Conservation (phyloP, 768 basidiomycete species). For the Russula earlei region DNA sequence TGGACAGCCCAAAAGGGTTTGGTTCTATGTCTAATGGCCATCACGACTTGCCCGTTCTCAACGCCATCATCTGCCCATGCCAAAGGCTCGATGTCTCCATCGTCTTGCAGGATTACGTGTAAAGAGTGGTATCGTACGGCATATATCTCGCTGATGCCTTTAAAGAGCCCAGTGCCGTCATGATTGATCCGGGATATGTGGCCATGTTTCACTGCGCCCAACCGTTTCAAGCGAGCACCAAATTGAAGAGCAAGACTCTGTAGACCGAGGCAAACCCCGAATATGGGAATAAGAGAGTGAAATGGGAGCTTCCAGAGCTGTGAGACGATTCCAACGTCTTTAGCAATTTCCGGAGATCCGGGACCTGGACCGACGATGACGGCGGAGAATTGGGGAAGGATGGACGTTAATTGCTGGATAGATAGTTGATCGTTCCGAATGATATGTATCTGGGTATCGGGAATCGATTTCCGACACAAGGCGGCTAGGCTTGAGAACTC, state of each 20-base stretch:
- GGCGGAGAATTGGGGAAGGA: slow-evolving; percentile 54
- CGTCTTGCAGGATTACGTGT: slow-evolving; percentile 41
- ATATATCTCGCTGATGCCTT: slow-evolving; percentile 40
- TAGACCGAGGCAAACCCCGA: slow-evolving; percentile 77
- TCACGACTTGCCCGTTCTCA: slow-evolving; percentile 61
- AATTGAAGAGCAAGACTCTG: slow-evolving; percentile 64
- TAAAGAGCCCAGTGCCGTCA: slow-evolving; percentile 48
- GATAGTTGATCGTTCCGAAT: slow-evolving; percentile 62
- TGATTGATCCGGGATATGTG: slow-evolving; percentile 62
- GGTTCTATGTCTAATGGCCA: slow-evolving; percentile 57
- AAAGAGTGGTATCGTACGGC: slow-evolving; percentile 80
- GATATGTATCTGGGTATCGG: slow-evolving; percentile 52
- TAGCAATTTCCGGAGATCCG: slow-evolving; percentile 54
- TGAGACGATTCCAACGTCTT: slow-evolving; percentile 60
- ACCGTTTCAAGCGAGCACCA: slow-evolving; percentile 50
- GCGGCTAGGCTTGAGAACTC: slow-evolving; percentile 50
- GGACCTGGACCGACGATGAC: slow-evolving; percentile 74
- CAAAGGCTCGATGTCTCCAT: slow-evolving; percentile 48
- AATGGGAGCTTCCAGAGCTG: slow-evolving; percentile 60
- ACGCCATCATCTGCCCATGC: slow-evolving; percentile 65
- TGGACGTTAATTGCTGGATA: slow-evolving; percentile 39
- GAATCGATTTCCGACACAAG: slow-evolving; percentile 54
- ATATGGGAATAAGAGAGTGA: slow-evolving; percentile 50
- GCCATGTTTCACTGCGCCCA: slow-evolving; percentile 69
- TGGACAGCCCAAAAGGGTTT: slow-evolving; percentile 84